Evolutionary conservation across 2,329 filamentous ascomycete species (phyloP), one percentile per base, ranked within the genome.

Genomic region (Metarhizium anisopliae): DNA sequence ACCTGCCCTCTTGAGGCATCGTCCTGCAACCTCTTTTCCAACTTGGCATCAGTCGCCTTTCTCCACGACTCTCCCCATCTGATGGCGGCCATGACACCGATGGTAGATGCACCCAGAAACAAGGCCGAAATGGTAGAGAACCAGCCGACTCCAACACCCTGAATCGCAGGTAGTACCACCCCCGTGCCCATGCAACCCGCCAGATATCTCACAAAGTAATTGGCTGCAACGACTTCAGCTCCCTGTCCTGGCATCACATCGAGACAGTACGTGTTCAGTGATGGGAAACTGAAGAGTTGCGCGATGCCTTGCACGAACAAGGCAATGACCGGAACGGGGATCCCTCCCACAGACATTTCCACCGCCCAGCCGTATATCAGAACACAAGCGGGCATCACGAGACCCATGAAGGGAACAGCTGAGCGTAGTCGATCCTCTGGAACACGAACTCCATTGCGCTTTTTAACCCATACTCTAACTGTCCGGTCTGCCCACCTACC

Each of bases 91-190:
- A 68, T 66, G 4, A 72, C 66, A 30, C 69, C 71, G 18, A 68
- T 47, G 2, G 72, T 64, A 32, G 72, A 70, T n/a, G 63, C 55
- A 16, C 73, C 60, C 54, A 77, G 57, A 51, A 75, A 69, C 5
- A 64, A 59, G 4, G 66, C 64, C 11, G 71, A 74, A 56, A 91
- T 85, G 1, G 88, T 91, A 50, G 80, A 85, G 67, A 91, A 92
- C 87, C 88, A 92, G 0, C 89, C 90, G 0, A 93, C 84, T 3
- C 90, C 89, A 55, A 94, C 86, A 35, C 70, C 73, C 58, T 90
- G 75, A n/a, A 91, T 79, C 1, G 85, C 86, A 0, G 90, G 90
- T 56, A 94, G 74, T 55, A 88, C 88, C 2, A 83, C 81, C 0
- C 86, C 89, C 2, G 84, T 87, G 0, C 83, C 87, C 4, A 82